Conservation (phyloP, 495 filamentous ascomycete species). For the Diplogelasinospora grovesii region DNA sequence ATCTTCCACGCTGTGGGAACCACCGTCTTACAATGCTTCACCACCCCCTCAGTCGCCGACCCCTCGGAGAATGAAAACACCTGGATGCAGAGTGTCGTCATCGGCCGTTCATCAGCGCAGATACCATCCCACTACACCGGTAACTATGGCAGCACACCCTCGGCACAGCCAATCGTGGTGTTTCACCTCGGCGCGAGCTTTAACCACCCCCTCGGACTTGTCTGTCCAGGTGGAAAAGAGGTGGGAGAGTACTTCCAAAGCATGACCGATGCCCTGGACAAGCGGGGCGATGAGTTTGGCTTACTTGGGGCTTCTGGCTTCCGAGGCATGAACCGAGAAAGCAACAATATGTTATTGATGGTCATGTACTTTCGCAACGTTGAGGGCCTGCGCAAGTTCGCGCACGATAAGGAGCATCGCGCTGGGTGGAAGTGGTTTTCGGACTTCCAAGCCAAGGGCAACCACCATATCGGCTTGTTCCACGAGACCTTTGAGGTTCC, state of each 20-base stretch:
- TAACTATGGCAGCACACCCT: neutral
- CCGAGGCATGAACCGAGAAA: conserved; percentile 13
- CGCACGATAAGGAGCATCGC: conserved; percentile 40
- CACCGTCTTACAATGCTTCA: conserved; percentile 14
- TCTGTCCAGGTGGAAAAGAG: conserved; percentile 24
- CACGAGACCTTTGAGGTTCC: neutral
- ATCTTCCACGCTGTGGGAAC: conserved; percentile 23
- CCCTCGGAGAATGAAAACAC: conserved; percentile 4
- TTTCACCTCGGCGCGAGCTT: conserved; percentile 22
- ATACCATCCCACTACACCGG: neutral
- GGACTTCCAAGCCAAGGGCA: neutral
- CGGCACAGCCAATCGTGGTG: conserved; percentile 9
- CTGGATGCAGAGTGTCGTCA: neutral
- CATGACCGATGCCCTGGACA: conserved; percentile 2
- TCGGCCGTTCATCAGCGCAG: neutral
- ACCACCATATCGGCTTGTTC: neutral
- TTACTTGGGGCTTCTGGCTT: conserved; percentile 20
- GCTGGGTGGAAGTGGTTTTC: conserved; percentile 33
- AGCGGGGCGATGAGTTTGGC: conserved; percentile 27
- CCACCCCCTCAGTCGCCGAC: conserved; percentile 1
- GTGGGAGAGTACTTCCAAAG: conserved; percentile 19
- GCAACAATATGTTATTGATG: conserved; percentile 29
- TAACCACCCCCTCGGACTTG: conserved; percentile 29
- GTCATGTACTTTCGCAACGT: conserved; percentile 43
- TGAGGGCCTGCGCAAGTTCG: conserved; percentile 45